Evolutionary conservation across 306 rosid species (phyloP).

Genomic region (Castanopsis chinensis): DNA sequence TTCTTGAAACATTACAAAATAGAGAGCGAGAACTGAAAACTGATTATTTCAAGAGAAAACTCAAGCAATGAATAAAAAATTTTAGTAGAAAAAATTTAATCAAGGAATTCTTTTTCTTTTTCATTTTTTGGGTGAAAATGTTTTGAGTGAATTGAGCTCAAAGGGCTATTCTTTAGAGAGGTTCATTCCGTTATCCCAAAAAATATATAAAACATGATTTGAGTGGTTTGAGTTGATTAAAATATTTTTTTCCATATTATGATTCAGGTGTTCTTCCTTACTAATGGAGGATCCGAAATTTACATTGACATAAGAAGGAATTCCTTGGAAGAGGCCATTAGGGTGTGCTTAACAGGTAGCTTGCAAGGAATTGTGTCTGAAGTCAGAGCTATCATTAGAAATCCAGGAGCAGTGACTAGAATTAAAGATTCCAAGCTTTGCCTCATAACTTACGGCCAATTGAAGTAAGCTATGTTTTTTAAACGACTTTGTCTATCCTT

Average conservation of each 20-base stretch:
- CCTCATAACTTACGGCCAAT: conserved; percentile 43
- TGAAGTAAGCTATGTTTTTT: conserved; percentile 29
- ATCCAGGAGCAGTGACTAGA: conserved; percentile 32
- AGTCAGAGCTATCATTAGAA: conserved; percentile 35
- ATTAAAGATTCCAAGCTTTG: conserved; percentile 38
- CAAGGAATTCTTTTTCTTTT: background rate
- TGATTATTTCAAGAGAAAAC: too few relatives aligned
- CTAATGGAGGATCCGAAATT: conserved; percentile 41
- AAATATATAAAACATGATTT: background rate
- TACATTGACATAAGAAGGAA: conserved; percentile 38
- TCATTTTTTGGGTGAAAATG: background rate
- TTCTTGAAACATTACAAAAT: background rate
- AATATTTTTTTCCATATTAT: background rate
- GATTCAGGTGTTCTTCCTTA: conserved; percentile 45
- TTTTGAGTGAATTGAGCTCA: background rate
- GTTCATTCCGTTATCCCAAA: too few relatives aligned
- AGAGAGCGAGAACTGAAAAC: background rate
- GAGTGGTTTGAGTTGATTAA: background rate
- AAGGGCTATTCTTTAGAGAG: too few relatives aligned
- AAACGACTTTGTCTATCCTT: background rate
- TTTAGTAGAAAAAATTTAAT: background rate
- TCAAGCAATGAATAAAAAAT: background rate
- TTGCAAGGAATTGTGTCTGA: conserved; percentile 57
- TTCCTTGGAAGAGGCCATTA: conserved; percentile 46
- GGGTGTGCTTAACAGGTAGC: conserved; percentile 40